Evolutionary conservation across 805 yeast genomes (phyloP).

Genomic region (Yueomyces sinensis): DNA sequence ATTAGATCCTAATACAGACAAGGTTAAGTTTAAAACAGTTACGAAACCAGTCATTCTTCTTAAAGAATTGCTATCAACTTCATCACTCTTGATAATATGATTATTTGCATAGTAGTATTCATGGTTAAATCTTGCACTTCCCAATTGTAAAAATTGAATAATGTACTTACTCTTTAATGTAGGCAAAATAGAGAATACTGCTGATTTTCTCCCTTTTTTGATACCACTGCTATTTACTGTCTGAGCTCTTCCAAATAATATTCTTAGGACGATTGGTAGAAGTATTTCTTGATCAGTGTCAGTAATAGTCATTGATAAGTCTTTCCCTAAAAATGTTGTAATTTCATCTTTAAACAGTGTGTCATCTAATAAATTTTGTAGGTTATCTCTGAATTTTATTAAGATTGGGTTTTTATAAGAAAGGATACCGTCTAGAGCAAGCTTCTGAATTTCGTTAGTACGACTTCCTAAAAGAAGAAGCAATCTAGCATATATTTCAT

Average conservation of each 20-base stretch:
- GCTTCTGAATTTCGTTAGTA: constrained; percentile 48
- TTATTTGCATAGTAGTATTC: constrained; percentile 23
- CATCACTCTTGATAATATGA: constrained; percentile 9
- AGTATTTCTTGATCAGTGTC: constrained; percentile 43
- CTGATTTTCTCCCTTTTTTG: constrained; percentile 57
- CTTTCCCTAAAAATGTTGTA: constrained; percentile 39
- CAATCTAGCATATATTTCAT: constrained; percentile 39
- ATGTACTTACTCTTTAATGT: constrained; percentile 41
- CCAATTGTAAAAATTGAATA: constrained; percentile 45
- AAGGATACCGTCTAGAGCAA: constrained; percentile 57
- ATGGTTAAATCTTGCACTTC: constrained; percentile 40
- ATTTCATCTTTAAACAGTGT: constrained; percentile 78
- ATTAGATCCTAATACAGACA: constrained; percentile 40
- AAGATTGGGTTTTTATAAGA: constrained; percentile 47
- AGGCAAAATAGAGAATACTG: constrained; percentile 53
- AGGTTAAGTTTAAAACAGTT: constrained; percentile 23
- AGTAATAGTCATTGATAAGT: constrained; percentile 42
- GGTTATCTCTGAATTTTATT: constrained; percentile 57
- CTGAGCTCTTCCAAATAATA: constrained; percentile 80
- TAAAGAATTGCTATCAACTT: constrained; percentile 24
- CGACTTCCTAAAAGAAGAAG: constrained; percentile 49
- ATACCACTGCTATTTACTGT: constrained; percentile 52
- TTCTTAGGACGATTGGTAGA: constrained; percentile 62
- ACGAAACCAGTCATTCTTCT: constrained; percentile 53
- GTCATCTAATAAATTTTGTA: constrained; percentile 68